phyloP scores from a whole-genome alignment of 768 basidiomycete genomes.

The Butyriboletus loyo region DNA sequence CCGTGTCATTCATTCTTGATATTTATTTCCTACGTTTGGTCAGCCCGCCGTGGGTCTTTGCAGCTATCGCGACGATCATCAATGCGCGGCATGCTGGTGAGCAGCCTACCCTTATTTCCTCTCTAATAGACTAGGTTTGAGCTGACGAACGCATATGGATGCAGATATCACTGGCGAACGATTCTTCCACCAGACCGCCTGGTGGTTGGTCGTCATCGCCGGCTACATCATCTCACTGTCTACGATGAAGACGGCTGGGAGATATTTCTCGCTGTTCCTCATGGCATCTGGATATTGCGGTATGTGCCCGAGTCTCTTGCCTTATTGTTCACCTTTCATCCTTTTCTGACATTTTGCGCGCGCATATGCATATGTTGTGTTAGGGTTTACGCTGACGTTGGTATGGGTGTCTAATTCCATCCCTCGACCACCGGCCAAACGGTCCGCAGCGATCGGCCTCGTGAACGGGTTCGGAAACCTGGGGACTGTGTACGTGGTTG shows the following conservation, averaged over 20 bases:
- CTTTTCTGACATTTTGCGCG: not conserved
- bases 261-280: no score
- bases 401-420: conserved; percentile 65
- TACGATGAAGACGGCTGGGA: no score
- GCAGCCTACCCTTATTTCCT: not conserved
- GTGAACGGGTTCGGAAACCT: conserved; percentile 60
- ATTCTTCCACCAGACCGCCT: conserved; percentile 55
- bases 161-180: conserved; percentile 59
- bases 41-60: no score
- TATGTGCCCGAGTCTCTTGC: no score
- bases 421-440: conserved; percentile 57
- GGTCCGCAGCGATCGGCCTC: conserved; percentile 54
- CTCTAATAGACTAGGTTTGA: not conserved
- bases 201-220: conserved; percentile 60
- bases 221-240: conserved; percentile 60
- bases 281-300: no score
- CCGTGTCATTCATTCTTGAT: not conserved
- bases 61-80: no score
- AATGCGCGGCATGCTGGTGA: no score
- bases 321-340: not conserved
- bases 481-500: conserved; percentile 49
- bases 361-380: no score
- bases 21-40: no score
- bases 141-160: not conserved
- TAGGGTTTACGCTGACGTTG: conserved; percentile 43